Conservation (phyloP, 2,329 filamentous ascomycete genomes). For the Xylariaceae sp. region DNA sequence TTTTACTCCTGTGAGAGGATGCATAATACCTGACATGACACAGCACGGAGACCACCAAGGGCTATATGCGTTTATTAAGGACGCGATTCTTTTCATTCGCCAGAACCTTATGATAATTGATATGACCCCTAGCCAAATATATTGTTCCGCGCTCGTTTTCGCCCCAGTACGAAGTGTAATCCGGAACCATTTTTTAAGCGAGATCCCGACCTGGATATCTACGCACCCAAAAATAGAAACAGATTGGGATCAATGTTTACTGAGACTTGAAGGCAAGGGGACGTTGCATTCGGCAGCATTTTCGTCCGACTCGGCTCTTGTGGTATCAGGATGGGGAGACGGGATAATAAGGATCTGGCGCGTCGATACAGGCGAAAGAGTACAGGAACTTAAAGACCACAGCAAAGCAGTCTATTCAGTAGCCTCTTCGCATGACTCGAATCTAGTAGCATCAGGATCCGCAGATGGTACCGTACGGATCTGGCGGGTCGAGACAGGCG, state of each 20-base stretch:
- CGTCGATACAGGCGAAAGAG: background rate
- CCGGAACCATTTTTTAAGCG: conserved; percentile 28
- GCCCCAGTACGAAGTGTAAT: conserved; percentile 38
- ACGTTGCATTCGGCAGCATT: conserved; percentile 1
- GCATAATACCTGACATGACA: conserved; percentile 1
- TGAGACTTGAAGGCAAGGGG: conserved; percentile 22
- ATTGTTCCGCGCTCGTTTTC: conserved; percentile 42
- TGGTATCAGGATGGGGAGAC: conserved; percentile 10
- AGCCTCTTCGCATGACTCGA: conserved; percentile 2
- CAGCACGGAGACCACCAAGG: conserved; percentile 6
- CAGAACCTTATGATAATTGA: conserved; percentile 36
- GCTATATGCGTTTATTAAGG: conserved; percentile 29
- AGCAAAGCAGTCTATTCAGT: background rate
- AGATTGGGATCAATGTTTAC: conserved; percentile 27
- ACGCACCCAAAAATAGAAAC: conserved; percentile 16
- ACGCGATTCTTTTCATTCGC: conserved; percentile 36
- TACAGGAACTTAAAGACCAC: background rate
- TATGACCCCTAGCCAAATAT: conserved; percentile 41
- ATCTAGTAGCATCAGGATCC: background rate
- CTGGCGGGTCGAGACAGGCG: conserved; percentile 1
- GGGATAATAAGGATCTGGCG: conserved; percentile 5
- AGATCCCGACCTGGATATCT: conserved; percentile 29
- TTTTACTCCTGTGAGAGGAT: background rate
- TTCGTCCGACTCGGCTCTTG: conserved; percentile 8
- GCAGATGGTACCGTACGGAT: background rate